phyloP scores from a whole-genome alignment of 2,329 filamentous ascomycete species.

The Cladorrhinum sp. region DNA sequence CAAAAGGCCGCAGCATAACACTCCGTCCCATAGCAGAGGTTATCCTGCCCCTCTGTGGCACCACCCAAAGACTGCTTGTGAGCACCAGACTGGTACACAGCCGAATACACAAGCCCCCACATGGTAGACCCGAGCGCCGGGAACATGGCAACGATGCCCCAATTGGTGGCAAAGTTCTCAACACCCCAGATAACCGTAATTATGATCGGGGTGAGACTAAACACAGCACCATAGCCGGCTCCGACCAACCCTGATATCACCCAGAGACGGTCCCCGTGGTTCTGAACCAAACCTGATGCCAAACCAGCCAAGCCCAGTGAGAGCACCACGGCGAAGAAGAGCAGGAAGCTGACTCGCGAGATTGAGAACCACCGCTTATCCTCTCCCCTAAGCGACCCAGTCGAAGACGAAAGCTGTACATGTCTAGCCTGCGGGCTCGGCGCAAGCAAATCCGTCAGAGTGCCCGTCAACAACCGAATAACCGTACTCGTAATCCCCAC shows the following conservation, averaged over 20 bases:
- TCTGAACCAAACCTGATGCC: slow-evolving; percentile 70
- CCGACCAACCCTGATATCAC: slow-evolving; percentile 80
- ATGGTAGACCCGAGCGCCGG: slow-evolving; percentile 84
- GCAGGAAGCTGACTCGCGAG: slow-evolving; percentile 76
- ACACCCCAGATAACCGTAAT: slow-evolving; percentile 98
- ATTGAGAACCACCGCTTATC: slow-evolving; percentile 49
- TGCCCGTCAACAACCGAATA: slow-evolving; percentile 86
- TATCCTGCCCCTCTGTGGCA: slow-evolving; percentile 40
- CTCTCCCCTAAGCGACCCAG: slow-evolving; percentile 15
- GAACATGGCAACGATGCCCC: slow-evolving; percentile 90
- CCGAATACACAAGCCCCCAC: slow-evolving; percentile 88
- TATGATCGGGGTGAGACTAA: slow-evolving; percentile 85
- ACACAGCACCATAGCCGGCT: slow-evolving; percentile 88
- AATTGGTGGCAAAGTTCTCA: slow-evolving; percentile 98
- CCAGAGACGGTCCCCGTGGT: slow-evolving; percentile 77
- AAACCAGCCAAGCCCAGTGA: slow-evolving; percentile 75
- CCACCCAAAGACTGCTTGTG: slow-evolving; percentile 37
- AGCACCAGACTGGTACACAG: slow-evolving; percentile 70
- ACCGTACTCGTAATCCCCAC: slow-evolving; percentile 86
- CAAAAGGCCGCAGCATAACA: slow-evolving; percentile 85
- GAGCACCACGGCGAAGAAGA: slow-evolving; percentile 70
- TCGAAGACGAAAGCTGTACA: slow-evolving; percentile 42
- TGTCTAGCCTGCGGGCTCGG: slow-evolving; percentile 60
- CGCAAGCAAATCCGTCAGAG: slow-evolving; percentile 83
- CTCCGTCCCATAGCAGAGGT: slow-evolving; percentile 73